A percentile compares a stretch with the other conserved stretches of the same genome.
These are phyloP conservation scores for Purpureocillium lavendulum DNA, from an alignment of 2,329 filamentous ascomycete genomes.

Conservation along the genomic window DNA sequence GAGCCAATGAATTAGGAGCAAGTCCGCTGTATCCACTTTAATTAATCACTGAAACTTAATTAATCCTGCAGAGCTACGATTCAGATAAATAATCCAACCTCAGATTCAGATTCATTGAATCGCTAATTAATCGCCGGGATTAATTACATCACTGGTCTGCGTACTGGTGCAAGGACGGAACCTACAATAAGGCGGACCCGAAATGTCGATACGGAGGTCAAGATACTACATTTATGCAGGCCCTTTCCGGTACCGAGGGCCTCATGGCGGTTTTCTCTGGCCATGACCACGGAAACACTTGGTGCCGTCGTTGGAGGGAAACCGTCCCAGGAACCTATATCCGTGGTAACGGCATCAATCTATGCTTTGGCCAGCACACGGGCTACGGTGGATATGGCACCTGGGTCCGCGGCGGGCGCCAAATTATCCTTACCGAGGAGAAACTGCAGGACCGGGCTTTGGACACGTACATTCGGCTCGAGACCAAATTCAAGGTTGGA, in stretches of 20 bases:
- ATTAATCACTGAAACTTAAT: too few relatives aligned
- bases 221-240: constrained; percentile 55
- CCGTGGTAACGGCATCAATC: constrained; percentile 33
- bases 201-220: constrained; percentile 31
- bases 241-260: constrained; percentile 44
- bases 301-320: constrained; percentile 44
- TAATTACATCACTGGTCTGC: too few relatives aligned
- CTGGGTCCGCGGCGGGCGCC: constrained; percentile 53
- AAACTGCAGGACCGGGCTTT: constrained; percentile 25
- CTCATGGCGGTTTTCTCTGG: constrained; percentile 53
- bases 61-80: too few relatives aligned
- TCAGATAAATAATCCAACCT: too few relatives aligned
- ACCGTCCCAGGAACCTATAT: constrained; percentile 23
- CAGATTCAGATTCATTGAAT: too few relatives aligned
- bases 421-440: constrained; percentile 40
- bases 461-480: constrained; percentile 54
- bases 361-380: constrained; percentile 56
- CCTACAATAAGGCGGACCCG: too few relatives aligned
- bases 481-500: constrained; percentile 19
- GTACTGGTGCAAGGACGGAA: too few relatives aligned
- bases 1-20: too few relatives aligned
- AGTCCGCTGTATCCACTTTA: too few relatives aligned
- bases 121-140: too few relatives aligned
- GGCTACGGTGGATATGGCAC: constrained; percentile 64
- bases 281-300: constrained; percentile 57